Evolutionary conservation across 495 filamentous ascomycete species (phyloP).

Genomic region (Cercophora newfieldiana): DNA sequence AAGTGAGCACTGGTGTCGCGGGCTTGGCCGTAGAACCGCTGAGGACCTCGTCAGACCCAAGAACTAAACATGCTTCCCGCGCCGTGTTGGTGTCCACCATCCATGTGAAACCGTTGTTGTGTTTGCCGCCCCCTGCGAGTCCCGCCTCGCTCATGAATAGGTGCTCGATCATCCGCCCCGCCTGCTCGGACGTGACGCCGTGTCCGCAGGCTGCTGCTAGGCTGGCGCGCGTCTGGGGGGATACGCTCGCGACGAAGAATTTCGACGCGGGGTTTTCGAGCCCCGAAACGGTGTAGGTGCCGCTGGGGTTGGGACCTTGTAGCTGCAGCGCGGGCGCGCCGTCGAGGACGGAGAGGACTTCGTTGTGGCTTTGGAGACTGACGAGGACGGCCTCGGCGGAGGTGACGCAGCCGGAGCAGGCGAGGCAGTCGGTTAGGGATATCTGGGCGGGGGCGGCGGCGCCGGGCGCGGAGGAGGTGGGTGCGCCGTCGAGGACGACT

Average conservation of each 20-base stretch:
- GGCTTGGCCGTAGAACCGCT: constrained; percentile 24
- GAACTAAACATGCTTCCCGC: constrained; percentile 72
- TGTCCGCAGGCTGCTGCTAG: constrained; percentile 81
- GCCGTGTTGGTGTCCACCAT: constrained; percentile 83
- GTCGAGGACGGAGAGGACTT: constrained; percentile 83
- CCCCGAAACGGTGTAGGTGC: constrained; percentile 33
- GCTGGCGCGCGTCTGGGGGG: constrained; percentile 84
- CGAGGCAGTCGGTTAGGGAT: constrained; percentile 94
- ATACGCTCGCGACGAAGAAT: constrained; percentile 87
- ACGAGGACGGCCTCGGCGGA: constrained; percentile 95
- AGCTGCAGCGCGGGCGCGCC: constrained; percentile 55
- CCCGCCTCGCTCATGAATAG: constrained; percentile 71
- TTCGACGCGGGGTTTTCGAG: constrained; percentile 52
- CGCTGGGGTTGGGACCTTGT: constrained; percentile 16
- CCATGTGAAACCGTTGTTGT: constrained; percentile 79
- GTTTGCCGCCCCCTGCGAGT: constrained; percentile 63
- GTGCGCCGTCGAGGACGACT: constrained; percentile 87
- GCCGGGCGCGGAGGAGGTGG: constrained; percentile 35
- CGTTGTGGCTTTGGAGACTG: constrained; percentile 84
- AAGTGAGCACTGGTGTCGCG: constrained; percentile 76
- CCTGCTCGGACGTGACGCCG: constrained; percentile 68
- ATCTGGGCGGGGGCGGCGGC: constrained; percentile 68
- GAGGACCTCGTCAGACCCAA: constrained; percentile 77
- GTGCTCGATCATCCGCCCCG: constrained; percentile 78
- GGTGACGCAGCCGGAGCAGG: constrained; percentile 96